Percentiles rank a stretch among this genome's conserved stretches.
phyloP scores from a whole-genome alignment of 2,329 filamentous ascomycete genomes.

The Lachnellula occidentalis region DNA sequence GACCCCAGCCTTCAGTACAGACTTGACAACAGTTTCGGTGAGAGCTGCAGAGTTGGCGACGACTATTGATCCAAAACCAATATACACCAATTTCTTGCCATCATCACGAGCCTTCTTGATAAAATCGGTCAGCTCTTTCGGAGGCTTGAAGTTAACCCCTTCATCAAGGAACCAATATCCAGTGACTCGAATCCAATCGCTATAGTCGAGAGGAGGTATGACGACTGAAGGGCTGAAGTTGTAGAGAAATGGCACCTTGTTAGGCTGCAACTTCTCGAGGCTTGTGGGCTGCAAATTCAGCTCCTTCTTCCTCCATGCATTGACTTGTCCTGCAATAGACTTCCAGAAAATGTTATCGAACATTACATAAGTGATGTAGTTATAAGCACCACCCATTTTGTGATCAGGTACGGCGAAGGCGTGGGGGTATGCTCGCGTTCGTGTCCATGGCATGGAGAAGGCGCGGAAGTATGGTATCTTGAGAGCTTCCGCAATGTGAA shows the following conservation, averaged over 20 bases:
- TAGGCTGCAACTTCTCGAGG: constrained; percentile 86
- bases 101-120: constrained; percentile 78
- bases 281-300: constrained; percentile 75
- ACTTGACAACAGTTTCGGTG: constrained; percentile 89
- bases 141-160: constrained; percentile 61
- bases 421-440: constrained; percentile 91
- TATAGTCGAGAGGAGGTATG: constrained; percentile 89
- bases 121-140: constrained; percentile 70
- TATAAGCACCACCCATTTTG: constrained; percentile 93
- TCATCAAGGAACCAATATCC: constrained; percentile 98
- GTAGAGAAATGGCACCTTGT: constrained; percentile 97
- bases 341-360: constrained; percentile 98
- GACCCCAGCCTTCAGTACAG: constrained; percentile 84
- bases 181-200: constrained; percentile 94
- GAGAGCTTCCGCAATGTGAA: constrained; percentile 92
- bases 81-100: constrained; percentile 88
- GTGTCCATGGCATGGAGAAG: constrained; percentile 98
- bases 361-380: constrained; percentile 90
- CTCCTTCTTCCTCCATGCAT: constrained; percentile 80
- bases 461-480: constrained; percentile 93
- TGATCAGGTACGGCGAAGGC: constrained; percentile 89
- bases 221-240: constrained; percentile 95
- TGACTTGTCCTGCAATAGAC: constrained; percentile 83
- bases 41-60: constrained; percentile 84
- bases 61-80: constrained; percentile 94